Base-by-base conservation (phyloP, 306 rosid genomes). In the Castanopsis chinensis region DNA sequence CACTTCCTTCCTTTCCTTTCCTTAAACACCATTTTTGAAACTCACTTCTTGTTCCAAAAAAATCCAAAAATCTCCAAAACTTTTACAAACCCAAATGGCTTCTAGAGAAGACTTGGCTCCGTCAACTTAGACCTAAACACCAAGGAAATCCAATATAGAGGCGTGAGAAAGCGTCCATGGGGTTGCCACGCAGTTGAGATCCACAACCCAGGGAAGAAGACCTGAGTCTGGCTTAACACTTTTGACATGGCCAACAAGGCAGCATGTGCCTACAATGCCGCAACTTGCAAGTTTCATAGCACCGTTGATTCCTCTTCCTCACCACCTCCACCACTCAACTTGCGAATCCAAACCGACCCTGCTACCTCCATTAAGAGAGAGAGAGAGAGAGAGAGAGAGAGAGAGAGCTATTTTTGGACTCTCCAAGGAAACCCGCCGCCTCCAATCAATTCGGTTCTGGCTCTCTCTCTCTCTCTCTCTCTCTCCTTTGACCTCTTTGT, bases 121-220 rank as follows among this genome's bases (percentile, higher is more conserved):
- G 18, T 78, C 3, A 51, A 28, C 81, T 21, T 58, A 10, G 20
- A 30, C 37, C 10, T 28, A 0, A 43, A 28, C 23, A 77, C 79
- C 5, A 87, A 83, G 23, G 97, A 94, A 92, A 89, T 90, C 75
- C 88, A 90, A 0, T 93, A 77, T 51, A 78, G 93, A 25, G 98
- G 98, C 12, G 92, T 92, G 0, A 60, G 97, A 33, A 92, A 92
- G 81, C 85, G 97, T 19, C 98, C 97, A 0, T 93, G 95, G 97
- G 98, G 98, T 0, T 88, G 95, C 52, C 91, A 93, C 81, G 91
- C 93, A 2, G 95, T 93, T 1, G 93, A 93, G 91, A 93, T 93
- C 86, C 88, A 93, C 0, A 97, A 93, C 83, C 97, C 94, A 0
- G 90, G 91, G 0, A 93, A 90, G 76, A 93, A 91, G 64, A 85